Evolutionary conservation across 1,284 basidiomycete species (phyloP).

Genomic region (Vanrija humicola): DNA sequence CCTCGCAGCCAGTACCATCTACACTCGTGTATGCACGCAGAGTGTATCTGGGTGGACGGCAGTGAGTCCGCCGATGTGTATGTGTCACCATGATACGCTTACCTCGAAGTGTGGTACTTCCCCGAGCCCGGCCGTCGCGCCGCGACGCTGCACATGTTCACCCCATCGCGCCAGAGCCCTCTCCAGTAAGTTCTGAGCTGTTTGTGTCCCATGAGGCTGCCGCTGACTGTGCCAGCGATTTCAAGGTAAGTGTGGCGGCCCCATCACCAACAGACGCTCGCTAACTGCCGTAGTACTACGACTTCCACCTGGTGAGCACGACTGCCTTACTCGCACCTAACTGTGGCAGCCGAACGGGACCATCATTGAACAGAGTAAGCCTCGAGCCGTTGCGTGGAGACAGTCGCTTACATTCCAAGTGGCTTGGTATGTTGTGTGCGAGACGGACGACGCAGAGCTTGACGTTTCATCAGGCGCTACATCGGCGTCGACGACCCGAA

Average conservation of each 20-base stretch:
- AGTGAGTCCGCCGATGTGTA: slow-evolving; percentile 9
- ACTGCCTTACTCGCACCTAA: slow-evolving; percentile 4
- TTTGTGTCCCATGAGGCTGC: neutral
- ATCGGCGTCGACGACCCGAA: slow-evolving; percentile 19
- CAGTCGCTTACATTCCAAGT: slow-evolving; percentile 22
- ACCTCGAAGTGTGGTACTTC: slow-evolving; percentile 30
- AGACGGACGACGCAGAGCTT: too few relatives aligned
- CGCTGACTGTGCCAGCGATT: slow-evolving; percentile 12
- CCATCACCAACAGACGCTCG: neutral
- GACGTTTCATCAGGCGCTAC: slow-evolving; percentile 23
- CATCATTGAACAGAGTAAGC: slow-evolving; percentile 12
- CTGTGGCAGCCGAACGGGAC: slow-evolving; percentile 14
- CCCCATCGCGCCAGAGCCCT: slow-evolving; percentile 18
- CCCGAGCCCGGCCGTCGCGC: slow-evolving; percentile 26
- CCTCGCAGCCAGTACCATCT: slow-evolving; percentile 19
- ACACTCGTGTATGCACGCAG: slow-evolving; percentile 22
- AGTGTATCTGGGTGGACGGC: slow-evolving; percentile 26
- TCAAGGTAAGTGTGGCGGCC: slow-evolving; percentile 5
- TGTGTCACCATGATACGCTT: neutral
- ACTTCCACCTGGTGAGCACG: slow-evolving; percentile 23
- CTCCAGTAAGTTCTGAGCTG: slow-evolving; percentile 20
- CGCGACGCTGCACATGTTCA: slow-evolving; percentile 28
- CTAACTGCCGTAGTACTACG: slow-evolving; percentile 22
- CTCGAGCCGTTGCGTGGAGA: neutral
- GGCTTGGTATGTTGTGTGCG: slow-evolving; percentile 11